phyloP scores from a whole-genome alignment of 2,329 filamentous ascomycete genomes.

The Aspergillus quadrilineatus region DNA sequence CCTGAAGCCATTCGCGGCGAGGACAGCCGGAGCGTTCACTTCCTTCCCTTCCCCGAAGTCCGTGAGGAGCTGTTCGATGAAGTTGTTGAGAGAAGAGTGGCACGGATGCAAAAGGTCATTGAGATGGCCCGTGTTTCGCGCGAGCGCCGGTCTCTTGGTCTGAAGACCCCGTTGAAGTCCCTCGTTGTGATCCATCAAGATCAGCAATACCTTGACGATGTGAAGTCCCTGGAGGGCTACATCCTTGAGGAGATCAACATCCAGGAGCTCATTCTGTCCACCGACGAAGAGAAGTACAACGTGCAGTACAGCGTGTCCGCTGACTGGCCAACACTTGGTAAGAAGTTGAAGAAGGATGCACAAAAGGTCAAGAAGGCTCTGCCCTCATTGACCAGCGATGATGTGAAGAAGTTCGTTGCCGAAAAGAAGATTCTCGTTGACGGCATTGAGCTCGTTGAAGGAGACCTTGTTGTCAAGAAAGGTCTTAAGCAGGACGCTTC shows the following conservation, averaged over 20 bases:
- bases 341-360: constrained; percentile 96
- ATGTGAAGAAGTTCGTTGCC: constrained; percentile 75
- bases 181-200: constrained; percentile 86
- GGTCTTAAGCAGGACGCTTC: constrained; percentile 71
- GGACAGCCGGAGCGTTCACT: constrained; percentile 86
- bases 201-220: constrained; percentile 77
- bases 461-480: constrained; percentile 79
- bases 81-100: constrained; percentile 80
- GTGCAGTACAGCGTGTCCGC: constrained; percentile 87
- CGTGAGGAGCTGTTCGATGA: constrained; percentile 83
- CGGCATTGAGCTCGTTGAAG: constrained; percentile 77
- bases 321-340: constrained; percentile 91
- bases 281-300: constrained; percentile 85
- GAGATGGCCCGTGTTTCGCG: constrained; percentile 83
- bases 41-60: constrained; percentile 85
- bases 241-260: constrained; percentile 91
- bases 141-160: constrained; percentile 77
- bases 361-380: constrained; percentile 88
- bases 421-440: constrained; percentile 77
- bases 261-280: constrained; percentile 76
- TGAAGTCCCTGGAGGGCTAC: constrained; percentile 82
- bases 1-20: constrained; percentile 67
- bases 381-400: constrained; percentile 71
- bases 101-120: constrained; percentile 93
- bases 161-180: constrained; percentile 89